Conservation (phyloP, 2,329 filamentous ascomycete genomes). For the Ceratocystis ficicola region DNA sequence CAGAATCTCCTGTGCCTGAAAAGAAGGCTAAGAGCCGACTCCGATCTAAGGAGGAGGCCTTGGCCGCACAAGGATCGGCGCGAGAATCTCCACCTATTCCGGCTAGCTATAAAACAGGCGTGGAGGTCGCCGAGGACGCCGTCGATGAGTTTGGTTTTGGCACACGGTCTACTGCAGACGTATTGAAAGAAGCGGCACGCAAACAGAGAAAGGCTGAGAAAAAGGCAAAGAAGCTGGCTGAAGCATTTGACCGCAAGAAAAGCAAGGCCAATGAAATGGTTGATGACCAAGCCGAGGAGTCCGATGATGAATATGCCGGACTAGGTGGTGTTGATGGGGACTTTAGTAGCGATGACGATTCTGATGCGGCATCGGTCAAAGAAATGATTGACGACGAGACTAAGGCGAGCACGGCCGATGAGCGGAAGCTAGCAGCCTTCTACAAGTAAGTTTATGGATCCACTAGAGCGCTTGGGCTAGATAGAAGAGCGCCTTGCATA, state of each 20-base stretch:
- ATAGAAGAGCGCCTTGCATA: too few species aligned
- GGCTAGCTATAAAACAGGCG: conserved; percentile 32
- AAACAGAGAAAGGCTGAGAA: conserved; percentile 37
- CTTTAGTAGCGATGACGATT: conserved; percentile 56
- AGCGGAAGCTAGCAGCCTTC: conserved; percentile 69
- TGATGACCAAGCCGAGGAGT: conserved; percentile 90
- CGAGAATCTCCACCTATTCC: conserved; percentile 23
- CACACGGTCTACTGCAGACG: conserved; percentile 46
- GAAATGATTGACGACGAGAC: conserved; percentile 74
- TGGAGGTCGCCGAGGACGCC: conserved; percentile 26
- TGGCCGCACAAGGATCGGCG: conserved; percentile 29
- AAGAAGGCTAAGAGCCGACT: conserved; percentile 28
- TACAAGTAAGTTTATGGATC: conserved; percentile 59
- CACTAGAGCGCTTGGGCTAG: too few species aligned
- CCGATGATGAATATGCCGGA: conserved; percentile 94
- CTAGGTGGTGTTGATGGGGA: conserved; percentile 84
- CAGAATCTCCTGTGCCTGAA: conserved; percentile 52
- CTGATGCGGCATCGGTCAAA: conserved; percentile 54
- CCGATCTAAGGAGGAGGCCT: conserved; percentile 33
- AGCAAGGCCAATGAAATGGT: conserved; percentile 79
- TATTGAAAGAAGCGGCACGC: conserved; percentile 53
- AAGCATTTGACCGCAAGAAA: conserved; percentile 67
- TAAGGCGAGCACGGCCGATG: conserved; percentile 47
- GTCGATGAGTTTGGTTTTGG: conserved; percentile 31
- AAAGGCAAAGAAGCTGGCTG: conserved; percentile 26